Evolutionary conservation across 306 rosid genomes (phyloP).

Genomic region (Cucumis sativus): Cucumber_9930_V3 NC_026657.2:30291501-30292000

Average conservation of each 20-base stretch:
- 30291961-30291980: not conserved
- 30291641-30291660: constrained; percentile 70
- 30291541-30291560: constrained; percentile 70
- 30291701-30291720: not conserved
- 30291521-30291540: constrained; percentile 32
- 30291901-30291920: too few relatives aligned
- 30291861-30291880: not conserved
- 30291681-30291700: constrained; percentile 33
- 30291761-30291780: not conserved
- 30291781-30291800: not conserved
- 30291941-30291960: too few relatives aligned
- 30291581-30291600: constrained; percentile 84
- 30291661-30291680: constrained; percentile 60
- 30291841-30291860: not conserved
- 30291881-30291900: too few relatives aligned
- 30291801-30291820: not conserved
- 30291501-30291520: not conserved
- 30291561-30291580: constrained; percentile 50
- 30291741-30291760: not conserved
- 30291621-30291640: constrained; percentile 55
- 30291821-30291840: not conserved
- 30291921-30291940: not conserved
- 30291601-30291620: constrained; percentile 45
- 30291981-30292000: not conserved
- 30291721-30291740: not conserved